A percentile compares a stretch with the other conserved stretches of the same genome.
phyloP scores from a whole-genome alignment of 2,329 filamentous ascomycete genomes.

The Aspergillus ochraceoroseus region DNA sequence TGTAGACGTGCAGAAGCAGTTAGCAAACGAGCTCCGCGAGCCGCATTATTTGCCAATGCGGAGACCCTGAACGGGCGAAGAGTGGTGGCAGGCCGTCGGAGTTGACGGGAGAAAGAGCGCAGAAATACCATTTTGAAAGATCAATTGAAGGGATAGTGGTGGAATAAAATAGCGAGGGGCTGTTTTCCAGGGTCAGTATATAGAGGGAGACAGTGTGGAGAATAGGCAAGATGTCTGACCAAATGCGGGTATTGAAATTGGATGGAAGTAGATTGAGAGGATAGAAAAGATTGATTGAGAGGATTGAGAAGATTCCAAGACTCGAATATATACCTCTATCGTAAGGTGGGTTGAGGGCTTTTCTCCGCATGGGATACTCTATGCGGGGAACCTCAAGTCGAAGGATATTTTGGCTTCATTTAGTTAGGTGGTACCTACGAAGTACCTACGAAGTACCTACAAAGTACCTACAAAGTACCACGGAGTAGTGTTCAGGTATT shows the following conservation, averaged over 20 bases:
- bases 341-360: not conserved
- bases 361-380: conserved; percentile 6
- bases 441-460: too few species aligned
- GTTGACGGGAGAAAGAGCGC: conserved; percentile 54
- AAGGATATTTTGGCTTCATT: not conserved
- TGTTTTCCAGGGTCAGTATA: too few species aligned
- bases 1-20: conserved; percentile 63
- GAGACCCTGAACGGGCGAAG: conserved; percentile 41
- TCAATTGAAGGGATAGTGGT: not conserved
- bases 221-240: conserved; percentile 9
- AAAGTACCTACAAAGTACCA: too few species aligned
- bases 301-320: too few species aligned
- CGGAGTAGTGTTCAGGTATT: too few species aligned
- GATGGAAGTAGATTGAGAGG: conserved; percentile 2
- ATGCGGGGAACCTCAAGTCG: conserved; percentile 3
- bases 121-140: conserved; percentile 58
- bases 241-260: conserved; percentile 4
- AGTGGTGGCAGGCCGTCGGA: conserved; percentile 53
- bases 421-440: too few species aligned
- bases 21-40: conserved; percentile 56
- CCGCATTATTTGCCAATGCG: conserved; percentile 41
- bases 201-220: conserved; percentile 6
- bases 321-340: conserved; percentile 22
- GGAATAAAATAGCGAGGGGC: conserved; percentile 1
- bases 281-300: conserved; percentile 8